These are phyloP conservation scores for Leccinellum luteum DNA, from an alignment of 768 basidiomycete species.

Conservation along the genomic window DNA sequence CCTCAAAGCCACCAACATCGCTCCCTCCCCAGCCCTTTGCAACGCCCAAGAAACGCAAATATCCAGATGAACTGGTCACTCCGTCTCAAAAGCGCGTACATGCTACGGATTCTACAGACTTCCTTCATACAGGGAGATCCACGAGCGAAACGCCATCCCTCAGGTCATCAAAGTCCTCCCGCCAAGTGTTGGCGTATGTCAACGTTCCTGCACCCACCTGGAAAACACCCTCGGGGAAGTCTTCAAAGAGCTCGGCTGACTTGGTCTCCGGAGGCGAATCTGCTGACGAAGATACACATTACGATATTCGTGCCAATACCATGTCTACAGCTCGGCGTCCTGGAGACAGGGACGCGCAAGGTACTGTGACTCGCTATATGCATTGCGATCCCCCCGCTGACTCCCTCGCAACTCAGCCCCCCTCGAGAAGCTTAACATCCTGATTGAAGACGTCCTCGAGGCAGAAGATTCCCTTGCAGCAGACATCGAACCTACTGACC, in stretches of 20 bases:
- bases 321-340: constrained; percentile 57
- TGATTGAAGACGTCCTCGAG: constrained; percentile 84
- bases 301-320: constrained; percentile 30
- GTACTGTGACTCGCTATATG: constrained; percentile 32
- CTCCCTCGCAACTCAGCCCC: constrained; percentile 42
- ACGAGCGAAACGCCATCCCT: constrained; percentile 26
- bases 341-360: constrained; percentile 76
- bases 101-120: constrained; percentile 7
- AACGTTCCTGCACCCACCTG: constrained; percentile 28
- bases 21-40: constrained; percentile 23
- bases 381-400: background rate
- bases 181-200: constrained; percentile 34
- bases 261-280: constrained; percentile 56
- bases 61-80: constrained; percentile 54
- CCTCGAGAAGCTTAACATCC: constrained; percentile 69
- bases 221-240: constrained; percentile 30
- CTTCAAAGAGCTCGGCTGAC: constrained; percentile 31
- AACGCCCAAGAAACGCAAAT: constrained; percentile 74
- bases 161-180: constrained; percentile 29
- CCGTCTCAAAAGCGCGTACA: constrained; percentile 63
- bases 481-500: constrained; percentile 47
- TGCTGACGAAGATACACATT: constrained; percentile 39
- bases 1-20: constrained; percentile 9
- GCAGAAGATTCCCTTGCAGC: constrained; percentile 70
- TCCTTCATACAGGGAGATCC: constrained; percentile 12